A percentile compares a stretch with the other conserved stretches of the same genome.
Conservation (phyloP, 805 yeast species). For the Candida easanensis region DNA sequence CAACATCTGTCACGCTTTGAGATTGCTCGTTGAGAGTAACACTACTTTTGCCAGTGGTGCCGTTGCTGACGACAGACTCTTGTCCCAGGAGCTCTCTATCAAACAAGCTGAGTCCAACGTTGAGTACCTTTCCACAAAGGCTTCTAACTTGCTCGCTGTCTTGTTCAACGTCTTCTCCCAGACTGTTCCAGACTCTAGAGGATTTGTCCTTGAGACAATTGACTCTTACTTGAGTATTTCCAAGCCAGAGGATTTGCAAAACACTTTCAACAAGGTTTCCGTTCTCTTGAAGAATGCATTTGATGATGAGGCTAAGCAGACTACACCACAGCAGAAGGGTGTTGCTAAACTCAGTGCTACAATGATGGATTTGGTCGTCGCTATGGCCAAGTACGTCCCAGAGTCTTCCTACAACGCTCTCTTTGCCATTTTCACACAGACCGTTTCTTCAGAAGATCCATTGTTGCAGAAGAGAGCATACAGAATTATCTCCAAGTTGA, state of each 20-base stretch:
- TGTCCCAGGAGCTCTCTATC: slow-evolving; percentile 60
- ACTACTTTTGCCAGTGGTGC: slow-evolving; percentile 60
- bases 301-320: slow-evolving; percentile 47
- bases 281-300: slow-evolving; percentile 70
- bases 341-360: slow-evolving; percentile 64
- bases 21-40: slow-evolving; percentile 75
- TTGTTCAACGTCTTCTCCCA: slow-evolving; percentile 91
- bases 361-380: slow-evolving; percentile 86
- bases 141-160: slow-evolving; percentile 79
- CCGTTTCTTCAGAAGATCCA: slow-evolving; percentile 58
- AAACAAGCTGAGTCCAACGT: slow-evolving; percentile 54
- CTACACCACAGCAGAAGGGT: slow-evolving; percentile 32
- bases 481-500: slow-evolving; percentile 66
- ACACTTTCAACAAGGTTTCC: slow-evolving; percentile 84
- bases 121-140: slow-evolving; percentile 58
- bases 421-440: slow-evolving; percentile 70
- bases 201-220: slow-evolving; percentile 81
- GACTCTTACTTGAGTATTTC: slow-evolving; percentile 75
- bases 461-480: slow-evolving; percentile 87
- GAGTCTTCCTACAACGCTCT: slow-evolving; percentile 65
- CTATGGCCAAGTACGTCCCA: slow-evolving; percentile 84
- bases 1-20: slow-evolving; percentile 78
- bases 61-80: slow-evolving; percentile 49
- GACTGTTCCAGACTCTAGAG: slow-evolving; percentile 79
- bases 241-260: slow-evolving; percentile 59